These are phyloP conservation scores for Penicillium sp. DNA, from an alignment of 2,329 filamentous ascomycete species.

Conservation along the genomic window DNA sequence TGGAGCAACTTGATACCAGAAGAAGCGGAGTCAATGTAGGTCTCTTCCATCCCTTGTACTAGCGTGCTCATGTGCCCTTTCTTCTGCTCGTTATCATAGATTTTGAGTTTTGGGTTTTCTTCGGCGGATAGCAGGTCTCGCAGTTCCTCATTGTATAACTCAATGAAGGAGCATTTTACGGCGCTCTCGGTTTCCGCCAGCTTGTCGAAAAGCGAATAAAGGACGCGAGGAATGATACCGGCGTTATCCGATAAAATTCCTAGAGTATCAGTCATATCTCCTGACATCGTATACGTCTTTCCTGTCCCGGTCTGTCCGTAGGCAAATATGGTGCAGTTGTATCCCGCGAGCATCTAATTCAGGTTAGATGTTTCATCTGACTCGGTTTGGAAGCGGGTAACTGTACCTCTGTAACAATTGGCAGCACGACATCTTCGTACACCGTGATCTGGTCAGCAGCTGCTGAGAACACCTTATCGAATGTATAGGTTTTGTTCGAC, in stretches of 20 bases:
- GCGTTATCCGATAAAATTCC: slow-evolving; percentile 88
- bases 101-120: slow-evolving; percentile 86
- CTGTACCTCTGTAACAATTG: slow-evolving; percentile 86
- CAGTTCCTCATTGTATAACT: slow-evolving; percentile 97
- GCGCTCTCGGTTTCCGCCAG: slow-evolving; percentile 83
- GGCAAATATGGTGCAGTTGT: slow-evolving; percentile 98
- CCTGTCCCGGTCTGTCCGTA: slow-evolving; percentile 98
- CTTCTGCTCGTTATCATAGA: slow-evolving; percentile 79
- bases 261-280: slow-evolving; percentile 87
- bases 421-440: slow-evolving; percentile 93
- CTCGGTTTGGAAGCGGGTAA: not conserved
- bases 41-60: slow-evolving; percentile 98
- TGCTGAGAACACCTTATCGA: slow-evolving; percentile 95
- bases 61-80: slow-evolving; percentile 84
- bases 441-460: slow-evolving; percentile 93
- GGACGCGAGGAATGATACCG: slow-evolving; percentile 90
- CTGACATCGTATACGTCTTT: slow-evolving; percentile 99
- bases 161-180: slow-evolving; percentile 98
- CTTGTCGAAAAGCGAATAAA: slow-evolving; percentile 85
- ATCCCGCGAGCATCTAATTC: slow-evolving; percentile 82
- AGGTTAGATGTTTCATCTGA: slow-evolving; percentile 18
- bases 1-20: slow-evolving; percentile 89
- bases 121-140: slow-evolving; percentile 85
- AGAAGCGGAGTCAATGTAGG: slow-evolving; percentile 81
- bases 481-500: slow-evolving; percentile 95